Evolutionary conservation across 106 monocot genomes (phyloP), one percentile per base, ranked within the genome.

Genomic region (Xerophyta viscosa): DNA sequence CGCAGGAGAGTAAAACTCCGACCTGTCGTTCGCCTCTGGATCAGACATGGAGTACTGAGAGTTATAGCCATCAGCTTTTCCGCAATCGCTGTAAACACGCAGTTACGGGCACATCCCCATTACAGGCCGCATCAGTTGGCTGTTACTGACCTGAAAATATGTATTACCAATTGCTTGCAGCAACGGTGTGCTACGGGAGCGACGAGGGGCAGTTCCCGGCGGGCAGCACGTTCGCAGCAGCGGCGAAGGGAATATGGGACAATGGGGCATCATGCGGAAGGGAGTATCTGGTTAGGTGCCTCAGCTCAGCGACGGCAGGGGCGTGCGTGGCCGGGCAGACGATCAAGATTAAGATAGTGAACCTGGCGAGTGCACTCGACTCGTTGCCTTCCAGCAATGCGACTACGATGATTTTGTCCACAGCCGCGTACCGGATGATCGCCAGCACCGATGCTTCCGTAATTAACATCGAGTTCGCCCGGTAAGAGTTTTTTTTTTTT

Each of bases 251-350:
- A 13, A 60, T 82, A 2, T 83, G 83, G 83, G 66, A 78, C 58
- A 74, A 78, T 46, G 69, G 66, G 9, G 83, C 83, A 2, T 50
- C 83, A 0, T 83, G 83, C 13, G 83, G 83, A 22, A 61, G 83
- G 29, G 43, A 54, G 36, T 83, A 83, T 29, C 7, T 74, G 28
- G 69, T 83, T 13, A 43, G 57, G 26, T 83, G 83, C 55, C 65
- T 83, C 47, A 83, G 79, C 77, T 69, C 73, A 20, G 72, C 56
- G 9, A 66, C 56, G 6, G 57, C 68, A 1, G 29, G 54, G 5
- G 73, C 76, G 0, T 82, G 82, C 48, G 24, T 36, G 2, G 37
- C 24, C 8, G 62, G 47, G 26, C 46, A 56, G 29, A 57, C 20
- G 1, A 69, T 50, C 25, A 14, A 50, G 6, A 50, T 50, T 25